Evolutionary conservation across 345 rosid species (phyloP), one percentile per base, ranked within the genome.

Genomic region (Orychophragmus violaceus): DNA sequence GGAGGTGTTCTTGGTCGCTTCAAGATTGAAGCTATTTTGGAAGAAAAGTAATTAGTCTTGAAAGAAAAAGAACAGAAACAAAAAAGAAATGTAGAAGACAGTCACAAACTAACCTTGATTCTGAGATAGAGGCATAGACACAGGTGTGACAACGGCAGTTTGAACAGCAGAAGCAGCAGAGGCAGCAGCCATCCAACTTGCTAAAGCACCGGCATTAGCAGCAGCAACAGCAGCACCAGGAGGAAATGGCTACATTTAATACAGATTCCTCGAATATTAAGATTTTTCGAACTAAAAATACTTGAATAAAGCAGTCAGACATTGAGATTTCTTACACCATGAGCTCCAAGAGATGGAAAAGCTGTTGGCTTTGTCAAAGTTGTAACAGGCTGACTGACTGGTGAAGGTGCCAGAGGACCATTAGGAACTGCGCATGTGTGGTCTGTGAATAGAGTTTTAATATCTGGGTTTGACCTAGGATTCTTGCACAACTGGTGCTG

Each of bases 161-260:
- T 89, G 98, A 56, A 85, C 87, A 74, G 90, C 83, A 87, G 90
- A 85, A 90, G 96, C 87, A 69, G 95, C 90, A 61, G 95, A 75
- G 32, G 83, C 85, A 67, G 81, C 70, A 48, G 88, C 78, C 84
- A 87, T 87, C 93, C 87, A 87, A 35, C 86, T 87, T 59, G 88
- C 88, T 50, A 87, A 79, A 48, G 85, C 85, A 68, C 86, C 78
- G 55, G 85, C 76, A 55, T 62, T 71, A 55, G 69, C 69, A 53
- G 60, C 66, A 62, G 86, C 61, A 30, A 82, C 79, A 51, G 89
- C 76, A 74, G 82, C 79, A 52, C 75, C 81, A 25, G 89, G 87
- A 62, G 81, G 90, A 79, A 87, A 87, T 45, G 88, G 86, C 94
- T 87, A 82, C 80, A 79, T 22, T n/a, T 21, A 45, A 63, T 21